Evolutionary conservation across 176 grass and related monocot species (phyloP).

Genomic region (Saccharum spontaneum): DNA sequence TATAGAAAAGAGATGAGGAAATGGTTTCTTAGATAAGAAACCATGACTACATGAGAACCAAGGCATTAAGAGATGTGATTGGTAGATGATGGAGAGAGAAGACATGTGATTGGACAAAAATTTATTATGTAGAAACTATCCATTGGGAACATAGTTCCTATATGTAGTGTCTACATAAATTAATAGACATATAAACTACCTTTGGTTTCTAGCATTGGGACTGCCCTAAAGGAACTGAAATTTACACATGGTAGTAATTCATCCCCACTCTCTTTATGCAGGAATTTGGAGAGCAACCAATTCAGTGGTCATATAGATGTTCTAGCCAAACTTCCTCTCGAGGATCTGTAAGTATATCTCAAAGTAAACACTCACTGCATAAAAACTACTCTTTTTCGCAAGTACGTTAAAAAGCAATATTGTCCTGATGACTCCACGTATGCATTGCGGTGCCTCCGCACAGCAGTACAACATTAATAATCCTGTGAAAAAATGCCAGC

Average conservation of each 20-base stretch:
- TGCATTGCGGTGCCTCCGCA: background rate
- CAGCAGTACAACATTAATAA: background rate
- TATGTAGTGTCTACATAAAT: too few relatives aligned
- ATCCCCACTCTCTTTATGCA: constrained; percentile 24
- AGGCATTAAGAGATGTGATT: too few relatives aligned
- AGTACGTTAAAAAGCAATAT: background rate
- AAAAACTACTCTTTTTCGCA: background rate
- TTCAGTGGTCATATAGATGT: constrained; percentile 68
- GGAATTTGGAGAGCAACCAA: constrained; percentile 89
- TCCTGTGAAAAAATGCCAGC: background rate
- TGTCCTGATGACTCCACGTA: background rate
- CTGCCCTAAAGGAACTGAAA: constrained; percentile 16
- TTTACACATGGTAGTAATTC: constrained; percentile 1
- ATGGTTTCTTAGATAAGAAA: too few relatives aligned
- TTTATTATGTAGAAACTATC: too few relatives aligned
- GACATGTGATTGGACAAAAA: too few relatives aligned
- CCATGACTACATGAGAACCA: too few relatives aligned
- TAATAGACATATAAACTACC: too few relatives aligned
- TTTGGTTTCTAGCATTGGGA: too few relatives aligned
- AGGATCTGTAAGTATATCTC: constrained; percentile 75
- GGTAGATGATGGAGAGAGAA: too few relatives aligned
- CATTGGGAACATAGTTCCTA: too few relatives aligned
- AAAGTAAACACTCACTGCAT: constrained; percentile 26
- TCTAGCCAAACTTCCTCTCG: constrained; percentile 65
- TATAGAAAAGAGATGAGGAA: too few relatives aligned